phyloP scores from a whole-genome alignment of 345 rosid species.

The Melastoma malabathricum region DNA sequence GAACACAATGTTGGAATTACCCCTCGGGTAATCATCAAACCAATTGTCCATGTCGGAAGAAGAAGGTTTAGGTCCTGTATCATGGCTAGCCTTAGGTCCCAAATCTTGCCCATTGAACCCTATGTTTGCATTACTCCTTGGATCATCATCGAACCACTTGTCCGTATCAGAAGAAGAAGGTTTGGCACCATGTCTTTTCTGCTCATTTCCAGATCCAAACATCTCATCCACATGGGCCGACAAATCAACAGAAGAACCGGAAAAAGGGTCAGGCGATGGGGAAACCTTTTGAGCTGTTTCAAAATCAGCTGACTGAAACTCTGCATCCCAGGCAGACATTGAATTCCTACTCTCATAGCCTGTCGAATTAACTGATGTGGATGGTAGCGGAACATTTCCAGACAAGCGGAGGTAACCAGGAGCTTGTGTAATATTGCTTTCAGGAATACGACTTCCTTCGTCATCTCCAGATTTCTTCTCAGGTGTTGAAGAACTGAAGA shows the following conservation, averaged over 20 bases:
- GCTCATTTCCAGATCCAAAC: conserved; percentile 11
- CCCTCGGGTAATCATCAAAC: conserved; percentile 8
- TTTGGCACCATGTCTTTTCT: not conserved
- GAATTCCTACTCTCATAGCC: conserved; percentile 7
- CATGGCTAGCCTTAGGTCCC: conserved; percentile 11
- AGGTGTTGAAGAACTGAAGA: conserved; percentile 8
- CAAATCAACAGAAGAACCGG: conserved; percentile 2
- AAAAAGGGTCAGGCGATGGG: conserved; percentile 6
- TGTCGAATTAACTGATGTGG: conserved; percentile 10
- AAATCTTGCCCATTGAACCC: conserved; percentile 13
- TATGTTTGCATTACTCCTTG: not conserved
- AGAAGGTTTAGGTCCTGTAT: conserved; percentile 13
- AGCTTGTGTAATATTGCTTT: conserved; percentile 19
- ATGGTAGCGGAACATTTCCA: conserved; percentile 29
- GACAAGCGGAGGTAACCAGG: conserved; percentile 18
- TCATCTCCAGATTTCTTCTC: conserved; percentile 13
- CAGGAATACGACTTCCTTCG: conserved; percentile 14
- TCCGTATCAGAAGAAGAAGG: conserved; percentile 1
- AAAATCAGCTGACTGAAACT: conserved; percentile 11
- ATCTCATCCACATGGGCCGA: conserved; percentile 11
- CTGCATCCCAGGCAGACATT: conserved; percentile 9
- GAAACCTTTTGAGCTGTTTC: conserved; percentile 1
- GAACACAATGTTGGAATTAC: conserved; percentile 5
- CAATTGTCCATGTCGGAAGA: conserved; percentile 8
- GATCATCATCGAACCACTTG: conserved; percentile 12